Conservation (phyloP, 106 monocot genomes). For the Cymbidium sinense region DNA sequence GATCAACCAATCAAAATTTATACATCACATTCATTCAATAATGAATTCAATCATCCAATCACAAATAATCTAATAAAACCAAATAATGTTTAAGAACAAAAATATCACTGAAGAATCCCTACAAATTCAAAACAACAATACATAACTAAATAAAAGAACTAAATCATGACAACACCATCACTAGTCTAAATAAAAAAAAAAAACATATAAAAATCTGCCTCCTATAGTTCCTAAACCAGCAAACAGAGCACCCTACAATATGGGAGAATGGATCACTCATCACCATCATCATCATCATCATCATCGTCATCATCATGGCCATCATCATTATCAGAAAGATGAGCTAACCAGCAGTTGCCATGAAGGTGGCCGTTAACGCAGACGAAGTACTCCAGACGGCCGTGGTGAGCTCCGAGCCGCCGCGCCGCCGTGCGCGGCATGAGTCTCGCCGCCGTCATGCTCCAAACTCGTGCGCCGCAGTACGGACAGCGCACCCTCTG, state of each 20-base stretch:
- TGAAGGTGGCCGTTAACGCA: slow-evolving; percentile 78
- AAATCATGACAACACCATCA: too few species aligned
- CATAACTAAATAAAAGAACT: too few species aligned
- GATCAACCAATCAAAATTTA: too few species aligned
- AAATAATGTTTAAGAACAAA: too few species aligned
- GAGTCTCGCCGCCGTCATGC: slow-evolving; percentile 59
- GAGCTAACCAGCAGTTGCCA: slow-evolving; percentile 71
- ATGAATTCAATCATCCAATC: too few species aligned
- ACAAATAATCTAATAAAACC: too few species aligned
- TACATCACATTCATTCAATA: too few species aligned
- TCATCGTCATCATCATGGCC: slow-evolving; percentile 13
- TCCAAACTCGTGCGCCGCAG: slow-evolving; percentile 72
- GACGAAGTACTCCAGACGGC: slow-evolving; percentile 59
- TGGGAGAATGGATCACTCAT: background rate
- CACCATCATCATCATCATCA: background rate
- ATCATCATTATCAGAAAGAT: slow-evolving; percentile 35
- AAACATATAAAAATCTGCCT: background rate
- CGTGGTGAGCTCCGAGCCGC: slow-evolving; percentile 39
- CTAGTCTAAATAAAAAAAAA: too few species aligned
- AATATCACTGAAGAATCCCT: too few species aligned
- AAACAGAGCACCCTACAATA: background rate
- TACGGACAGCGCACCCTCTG: slow-evolving; percentile 54
- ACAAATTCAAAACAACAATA: too few species aligned
- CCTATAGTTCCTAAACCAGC: background rate
- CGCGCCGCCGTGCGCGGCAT: slow-evolving; percentile 50